Evolutionary conservation across 495 filamentous ascomycete species (phyloP), one percentile per base, ranked within the genome.

Genomic region (Podospora fimiseda): DNA sequence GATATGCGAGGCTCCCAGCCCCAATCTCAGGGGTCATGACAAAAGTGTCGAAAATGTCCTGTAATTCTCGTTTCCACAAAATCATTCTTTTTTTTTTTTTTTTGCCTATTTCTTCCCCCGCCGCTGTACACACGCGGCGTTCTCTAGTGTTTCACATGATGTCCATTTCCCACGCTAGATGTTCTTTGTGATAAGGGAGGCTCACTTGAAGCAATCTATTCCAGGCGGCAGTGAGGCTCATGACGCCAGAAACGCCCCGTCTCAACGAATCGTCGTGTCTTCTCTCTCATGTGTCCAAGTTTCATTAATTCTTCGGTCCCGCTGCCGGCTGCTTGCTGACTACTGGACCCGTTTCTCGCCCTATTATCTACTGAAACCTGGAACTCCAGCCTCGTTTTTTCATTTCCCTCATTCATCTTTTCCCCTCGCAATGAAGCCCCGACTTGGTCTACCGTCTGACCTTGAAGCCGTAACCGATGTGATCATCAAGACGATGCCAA

Each of bases 401-500:
- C 33, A 43, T 43, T 21, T 37, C 13, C 24, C 13, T 14, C 47
- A 22, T 21, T 49, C 15, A 33, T 33, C 27, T 33, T 33, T 11
- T 11, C 27, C 42, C 0, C 27, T 21, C 22, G 40, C 53, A 37
- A 67, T 67, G 64, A 60, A 50, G 42, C 62, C 57, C 16, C 60
- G 64, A 46, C 42, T 50, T 9, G 64, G 57, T 13, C 37, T 60
- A 11, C 62, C 56, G 1, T 30, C 57, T 3, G 69, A 71, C 52
- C 27, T 66, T 36, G 69, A 71, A 41, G 65, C 64, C 16, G 51
- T 71, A 51, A 65, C 64, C 37, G 48, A 61, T 4, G 62, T 69
- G 46, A 63, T 66, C 53, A 61, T 67, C 60, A 41, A 59, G 41
- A 55, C 65, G 11, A 68, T 71, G 62, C 65, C 67, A 16, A 60